A percentile compares a stretch with the other conserved stretches of the same genome.
These are phyloP conservation scores for Lepidium campestre DNA, from an alignment of 441 rosid species.

Conservation along the genomic window DNA sequence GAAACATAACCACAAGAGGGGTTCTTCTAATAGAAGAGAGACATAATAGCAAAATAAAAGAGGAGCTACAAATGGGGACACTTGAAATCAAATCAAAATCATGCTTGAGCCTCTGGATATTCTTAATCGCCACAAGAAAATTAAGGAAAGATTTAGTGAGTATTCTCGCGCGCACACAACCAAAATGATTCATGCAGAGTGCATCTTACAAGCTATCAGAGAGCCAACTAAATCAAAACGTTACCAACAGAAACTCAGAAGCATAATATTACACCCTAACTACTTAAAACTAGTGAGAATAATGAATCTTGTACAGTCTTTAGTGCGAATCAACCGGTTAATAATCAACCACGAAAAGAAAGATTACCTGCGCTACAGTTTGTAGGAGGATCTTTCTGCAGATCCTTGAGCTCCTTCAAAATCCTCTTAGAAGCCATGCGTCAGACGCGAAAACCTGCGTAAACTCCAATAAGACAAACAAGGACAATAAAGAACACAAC, in stretches of 20 bases:
- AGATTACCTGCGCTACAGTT: constrained; percentile 46
- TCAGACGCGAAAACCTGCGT: neutral
- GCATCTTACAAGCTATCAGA: neutral
- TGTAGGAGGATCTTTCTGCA: constrained; percentile 51
- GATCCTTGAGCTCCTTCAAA: constrained; percentile 48
- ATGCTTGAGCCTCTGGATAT: neutral
- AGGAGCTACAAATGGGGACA: neutral
- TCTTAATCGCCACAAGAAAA: neutral
- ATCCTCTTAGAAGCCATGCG: constrained; percentile 43
- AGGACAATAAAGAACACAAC: neutral
- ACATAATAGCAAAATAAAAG: neutral
- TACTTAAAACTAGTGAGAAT: neutral
- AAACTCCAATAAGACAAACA: neutral
- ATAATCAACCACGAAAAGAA: neutral
- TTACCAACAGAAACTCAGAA: neutral
- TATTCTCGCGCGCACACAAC: neutral
- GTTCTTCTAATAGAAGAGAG: neutral
- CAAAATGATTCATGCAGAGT: neutral
- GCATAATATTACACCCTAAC: neutral
- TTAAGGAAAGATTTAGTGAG: neutral
- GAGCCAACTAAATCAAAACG: neutral
- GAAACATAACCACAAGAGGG: neutral
- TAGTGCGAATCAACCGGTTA: neutral
- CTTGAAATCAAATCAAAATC: neutral
- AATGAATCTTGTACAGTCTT: neutral